Base-by-base conservation (phyloP, 2,329 filamentous ascomycete genomes). In the Venturia nashicola region DNA sequence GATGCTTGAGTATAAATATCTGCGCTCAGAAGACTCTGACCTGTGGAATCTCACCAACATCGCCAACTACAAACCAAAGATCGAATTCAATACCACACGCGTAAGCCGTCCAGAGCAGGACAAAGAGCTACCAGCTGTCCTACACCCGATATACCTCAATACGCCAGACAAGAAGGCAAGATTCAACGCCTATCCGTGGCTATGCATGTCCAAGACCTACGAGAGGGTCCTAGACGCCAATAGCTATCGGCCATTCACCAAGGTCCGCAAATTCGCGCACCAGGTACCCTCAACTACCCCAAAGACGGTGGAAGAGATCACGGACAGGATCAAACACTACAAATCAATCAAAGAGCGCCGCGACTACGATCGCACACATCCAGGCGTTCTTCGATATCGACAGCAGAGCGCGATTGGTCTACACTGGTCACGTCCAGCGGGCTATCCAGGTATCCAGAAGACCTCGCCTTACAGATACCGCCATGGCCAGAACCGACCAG, bases 1-100 rank as follows among this genome's bases (percentile, higher is more conserved):
- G 51, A 57, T 57, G 51, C 51, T 57, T 16, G 51, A 57, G 51
- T 27, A 57, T 36, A 57, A 57, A 57, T 57, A 57, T 20, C 51
- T 57, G 14, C 27, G 27, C 16, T 57, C 51, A 36, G 51, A 57
- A 14, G 27, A 57, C 16, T 14, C 51, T 12, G 51, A 57, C 14
- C 14, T 39, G 51, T 57, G 51, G 51, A 36, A 57, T n/a, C 51
- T n/a, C 7, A 57, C 51, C 14, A 57, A 57, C 16, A 34, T 57
- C 18, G 27, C 27, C 16, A 57, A 57, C 32, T 57, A 57, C 51
- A 57, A 36, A 36, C 51, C 51, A 36, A 36, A 18, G n/a, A 57
- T 57, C 27, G 23, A 34, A 9, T 36, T n/a, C 16, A 36, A 20
- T 9, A 14, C 8, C 9, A 46, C 43, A 46, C 43, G 43, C n/a